These are phyloP conservation scores for Xylariaceae sp. DNA, from an alignment of 2,329 filamentous ascomycete genomes.

Conservation along the genomic window DNA sequence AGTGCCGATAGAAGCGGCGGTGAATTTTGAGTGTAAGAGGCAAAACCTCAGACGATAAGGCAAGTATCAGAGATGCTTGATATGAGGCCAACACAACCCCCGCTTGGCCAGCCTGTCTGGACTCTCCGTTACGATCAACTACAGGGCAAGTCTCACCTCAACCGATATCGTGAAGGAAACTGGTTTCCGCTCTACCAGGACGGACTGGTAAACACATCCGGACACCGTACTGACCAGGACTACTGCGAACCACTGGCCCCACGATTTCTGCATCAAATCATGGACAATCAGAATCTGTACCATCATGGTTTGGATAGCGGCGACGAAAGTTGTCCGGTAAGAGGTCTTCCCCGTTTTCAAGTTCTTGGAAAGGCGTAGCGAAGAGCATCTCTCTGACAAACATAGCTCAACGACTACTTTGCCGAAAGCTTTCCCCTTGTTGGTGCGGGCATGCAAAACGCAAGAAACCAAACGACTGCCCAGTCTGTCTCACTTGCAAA, in stretches of 20 bases:
- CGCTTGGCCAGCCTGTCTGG: constrained; percentile 13
- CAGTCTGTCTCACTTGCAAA: constrained; percentile 30
- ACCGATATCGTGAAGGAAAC: constrained; percentile 15
- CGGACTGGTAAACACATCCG: constrained; percentile 7
- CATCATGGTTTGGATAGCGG: constrained; percentile 24
- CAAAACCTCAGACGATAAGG: constrained; percentile 16
- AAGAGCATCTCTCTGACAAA: constrained; percentile 14
- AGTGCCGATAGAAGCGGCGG: constrained; percentile 27
- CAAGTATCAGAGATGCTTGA: constrained; percentile 18
- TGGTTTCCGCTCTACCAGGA: constrained; percentile 10
- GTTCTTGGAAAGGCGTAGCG: neutral
- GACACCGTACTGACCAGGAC: constrained; percentile 6
- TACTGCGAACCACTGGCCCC: constrained; percentile 22
- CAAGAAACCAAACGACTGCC: constrained; percentile 26
- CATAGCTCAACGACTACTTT: constrained; percentile 24
- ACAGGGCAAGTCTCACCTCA: constrained; percentile 25
- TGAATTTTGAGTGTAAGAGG: constrained; percentile 21
- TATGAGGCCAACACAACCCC: constrained; percentile 15
- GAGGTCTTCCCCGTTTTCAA: constrained; percentile 10
- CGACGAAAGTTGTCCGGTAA: constrained; percentile 27
- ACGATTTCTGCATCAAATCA: constrained; percentile 17
- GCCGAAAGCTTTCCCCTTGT: constrained; percentile 15
- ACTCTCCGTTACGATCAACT: constrained; percentile 12
- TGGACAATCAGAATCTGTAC: constrained; percentile 25
- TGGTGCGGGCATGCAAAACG: constrained; percentile 22